Percentiles rank a stretch among this genome's conserved stretches.
phyloP scores from a whole-genome alignment of 2,329 filamentous ascomycete species.

The Xylariaceae sp. region DNA sequence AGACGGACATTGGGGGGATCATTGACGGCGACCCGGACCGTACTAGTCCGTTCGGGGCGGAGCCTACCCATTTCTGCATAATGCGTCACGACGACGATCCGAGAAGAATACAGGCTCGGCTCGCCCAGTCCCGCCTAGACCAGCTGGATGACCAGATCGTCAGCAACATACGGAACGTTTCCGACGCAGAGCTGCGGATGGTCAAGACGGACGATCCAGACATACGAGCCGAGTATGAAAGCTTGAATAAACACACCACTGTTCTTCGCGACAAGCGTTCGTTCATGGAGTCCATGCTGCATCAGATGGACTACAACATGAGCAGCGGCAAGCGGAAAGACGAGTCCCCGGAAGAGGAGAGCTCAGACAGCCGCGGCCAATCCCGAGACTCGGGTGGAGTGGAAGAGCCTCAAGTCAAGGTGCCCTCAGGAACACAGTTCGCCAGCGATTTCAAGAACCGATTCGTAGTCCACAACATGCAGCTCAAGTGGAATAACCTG shows the following conservation, averaged over 20 bases:
- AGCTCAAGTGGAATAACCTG: conserved; percentile 97
- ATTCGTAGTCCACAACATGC: conserved; percentile 96
- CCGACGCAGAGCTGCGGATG: conserved; percentile 67
- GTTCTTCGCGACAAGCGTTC: conserved; percentile 53
- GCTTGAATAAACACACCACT: conserved; percentile 48
- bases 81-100: conserved; percentile 91
- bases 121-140: conserved; percentile 75
- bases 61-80: conserved; percentile 90
- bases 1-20: conserved; percentile 83
- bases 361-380: conserved; percentile 25
- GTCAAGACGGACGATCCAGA: conserved; percentile 48
- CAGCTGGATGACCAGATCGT: conserved; percentile 74
- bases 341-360: conserved; percentile 16
- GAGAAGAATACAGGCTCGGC: conserved; percentile 75
- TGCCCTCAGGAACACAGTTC: conserved; percentile 70
- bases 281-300: conserved; percentile 55
- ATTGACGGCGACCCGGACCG: conserved; percentile 76
- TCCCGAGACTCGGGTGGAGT: conserved; percentile 41
- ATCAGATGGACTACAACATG: conserved; percentile 40
- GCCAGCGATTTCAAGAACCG: conserved; percentile 96
- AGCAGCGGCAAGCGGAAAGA: conserved; percentile 26
- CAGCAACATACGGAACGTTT: conserved; percentile 65
- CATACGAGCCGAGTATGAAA: conserved; percentile 55
- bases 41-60: conserved; percentile 85
- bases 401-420: conserved; percentile 58